Percentiles rank a stretch among this genome's conserved stretches.
Evolutionary conservation across 495 filamentous ascomycete genomes (phyloP).

Genomic region (Aspergillus conjunctus): DNA sequence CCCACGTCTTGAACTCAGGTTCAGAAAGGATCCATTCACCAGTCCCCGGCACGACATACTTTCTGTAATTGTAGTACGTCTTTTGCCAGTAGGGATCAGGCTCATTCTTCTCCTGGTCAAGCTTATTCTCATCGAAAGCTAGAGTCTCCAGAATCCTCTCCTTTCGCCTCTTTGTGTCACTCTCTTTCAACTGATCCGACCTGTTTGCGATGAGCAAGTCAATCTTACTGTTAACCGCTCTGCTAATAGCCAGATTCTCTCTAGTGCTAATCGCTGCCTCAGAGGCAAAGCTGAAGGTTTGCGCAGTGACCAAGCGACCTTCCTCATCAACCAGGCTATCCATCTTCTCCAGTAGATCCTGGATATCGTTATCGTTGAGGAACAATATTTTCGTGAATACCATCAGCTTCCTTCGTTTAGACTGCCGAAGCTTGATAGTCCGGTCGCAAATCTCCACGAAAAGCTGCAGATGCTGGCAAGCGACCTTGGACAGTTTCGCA

Average conservation of each 20-base stretch:
- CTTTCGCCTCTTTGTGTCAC: constrained; percentile 36
- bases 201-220: constrained; percentile 26
- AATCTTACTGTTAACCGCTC: constrained; percentile 26
- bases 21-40: constrained; percentile 37
- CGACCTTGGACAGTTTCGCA: constrained; percentile 37
- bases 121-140: constrained; percentile 34
- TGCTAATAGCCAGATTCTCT: constrained; percentile 36
- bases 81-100: constrained; percentile 40
- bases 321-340: constrained; percentile 39
- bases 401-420: constrained; percentile 31
- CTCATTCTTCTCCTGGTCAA: constrained; percentile 35
- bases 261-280: constrained; percentile 36
- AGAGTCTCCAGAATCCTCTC: constrained; percentile 34
- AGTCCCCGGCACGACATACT: constrained; percentile 34
- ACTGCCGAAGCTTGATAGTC: constrained; percentile 37
- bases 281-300: constrained; percentile 40
- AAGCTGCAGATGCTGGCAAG: constrained; percentile 41
- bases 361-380: constrained; percentile 40
- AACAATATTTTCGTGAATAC: constrained; percentile 41
- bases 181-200: constrained; percentile 35
- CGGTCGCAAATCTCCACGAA: constrained; percentile 46
- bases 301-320: constrained; percentile 37
- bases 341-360: constrained; percentile 41
- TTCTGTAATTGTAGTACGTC: constrained; percentile 37
- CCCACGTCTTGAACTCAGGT: constrained; percentile 33